These are phyloP conservation scores for Coemansia sp. DNA, from an alignment of 192 early-diverging fungal genomes.

Conservation along the genomic window DNA sequence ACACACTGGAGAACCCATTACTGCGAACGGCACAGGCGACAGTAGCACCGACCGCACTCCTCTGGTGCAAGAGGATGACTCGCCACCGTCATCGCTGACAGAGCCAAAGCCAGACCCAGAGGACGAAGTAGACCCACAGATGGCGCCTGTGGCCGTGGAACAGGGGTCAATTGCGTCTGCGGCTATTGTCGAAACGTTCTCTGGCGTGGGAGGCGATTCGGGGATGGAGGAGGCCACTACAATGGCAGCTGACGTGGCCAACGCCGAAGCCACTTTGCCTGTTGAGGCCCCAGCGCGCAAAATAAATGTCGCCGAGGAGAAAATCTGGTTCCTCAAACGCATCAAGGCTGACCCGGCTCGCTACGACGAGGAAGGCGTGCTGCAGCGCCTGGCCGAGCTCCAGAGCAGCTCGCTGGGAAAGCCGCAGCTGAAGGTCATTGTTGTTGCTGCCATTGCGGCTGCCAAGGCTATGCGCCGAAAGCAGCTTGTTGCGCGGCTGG, in stretches of 20 bases:
- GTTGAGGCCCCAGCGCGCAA: slow-evolving; percentile 3
- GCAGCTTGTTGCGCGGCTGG: slow-evolving; percentile 38
- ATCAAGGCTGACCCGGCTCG: slow-evolving; percentile 53
- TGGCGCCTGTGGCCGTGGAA: background rate
- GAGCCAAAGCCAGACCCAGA: background rate
- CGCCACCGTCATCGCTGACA: background rate
- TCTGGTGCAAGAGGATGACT: background rate
- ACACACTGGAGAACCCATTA: slow-evolving; percentile 12
- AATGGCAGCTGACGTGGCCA: background rate
- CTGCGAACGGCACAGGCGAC: background rate
- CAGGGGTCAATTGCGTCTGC: background rate
- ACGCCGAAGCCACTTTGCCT: background rate
- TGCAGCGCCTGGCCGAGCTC: slow-evolving; percentile 39
- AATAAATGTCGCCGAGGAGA: slow-evolving; percentile 45
- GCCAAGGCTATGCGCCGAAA: slow-evolving; percentile 54
- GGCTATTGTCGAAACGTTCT: background rate
- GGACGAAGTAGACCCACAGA: background rate
- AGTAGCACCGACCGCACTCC: background rate
- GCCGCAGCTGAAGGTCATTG: slow-evolving; percentile 48
- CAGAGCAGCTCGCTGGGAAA: slow-evolving; percentile 21
- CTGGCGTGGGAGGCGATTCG: background rate
- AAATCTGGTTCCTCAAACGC: slow-evolving; percentile 44
- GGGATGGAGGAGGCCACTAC: background rate
- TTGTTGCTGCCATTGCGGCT: slow-evolving; percentile 23
- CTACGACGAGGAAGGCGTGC: slow-evolving; percentile 46